A percentile compares a stretch with the other conserved stretches of the same genome.
Evolutionary conservation across 2,329 filamentous ascomycete species (phyloP).

Genomic region (Westerdykella sp.): DNA sequence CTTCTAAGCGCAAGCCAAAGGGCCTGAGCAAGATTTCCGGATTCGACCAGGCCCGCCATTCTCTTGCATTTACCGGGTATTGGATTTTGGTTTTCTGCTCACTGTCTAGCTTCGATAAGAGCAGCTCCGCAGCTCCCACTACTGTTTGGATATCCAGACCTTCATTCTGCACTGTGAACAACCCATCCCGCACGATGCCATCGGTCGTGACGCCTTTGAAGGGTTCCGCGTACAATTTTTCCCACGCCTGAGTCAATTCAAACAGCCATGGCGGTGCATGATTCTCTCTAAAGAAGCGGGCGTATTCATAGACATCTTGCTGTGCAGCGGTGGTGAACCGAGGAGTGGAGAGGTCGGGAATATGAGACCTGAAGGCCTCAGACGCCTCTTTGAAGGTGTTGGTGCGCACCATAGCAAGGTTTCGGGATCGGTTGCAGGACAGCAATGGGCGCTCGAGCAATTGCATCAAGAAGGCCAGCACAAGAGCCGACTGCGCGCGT

Average conservation of each 20-base stretch:
- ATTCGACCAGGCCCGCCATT: constrained; percentile 68
- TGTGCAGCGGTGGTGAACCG: constrained; percentile 59
- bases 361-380: constrained; percentile 50
- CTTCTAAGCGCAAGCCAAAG: constrained; percentile 66
- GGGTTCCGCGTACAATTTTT: constrained; percentile 50
- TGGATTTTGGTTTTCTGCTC: constrained; percentile 46
- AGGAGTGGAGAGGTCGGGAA: constrained; percentile 56
- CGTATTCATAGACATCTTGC: constrained; percentile 59
- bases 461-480: no score
- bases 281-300: constrained; percentile 52
- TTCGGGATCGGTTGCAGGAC: no score
- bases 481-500: no score
- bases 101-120: constrained; percentile 45
- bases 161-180: constrained; percentile 60
- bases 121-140: constrained; percentile 44
- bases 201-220: constrained; percentile 66
- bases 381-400: constrained; percentile 24
- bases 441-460: no score
- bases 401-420: constrained; percentile 10
- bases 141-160: constrained; percentile 54
- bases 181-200: constrained; percentile 50
- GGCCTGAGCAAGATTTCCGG: constrained; percentile 65
- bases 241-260: constrained; percentile 35
- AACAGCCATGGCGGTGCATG: constrained; percentile 59
- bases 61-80: constrained; percentile 61